Percentiles rank a stretch among this genome's conserved stretches.
Conservation (phyloP, 2,329 filamentous ascomycete genomes). For the Penicillium sp. region DNA sequence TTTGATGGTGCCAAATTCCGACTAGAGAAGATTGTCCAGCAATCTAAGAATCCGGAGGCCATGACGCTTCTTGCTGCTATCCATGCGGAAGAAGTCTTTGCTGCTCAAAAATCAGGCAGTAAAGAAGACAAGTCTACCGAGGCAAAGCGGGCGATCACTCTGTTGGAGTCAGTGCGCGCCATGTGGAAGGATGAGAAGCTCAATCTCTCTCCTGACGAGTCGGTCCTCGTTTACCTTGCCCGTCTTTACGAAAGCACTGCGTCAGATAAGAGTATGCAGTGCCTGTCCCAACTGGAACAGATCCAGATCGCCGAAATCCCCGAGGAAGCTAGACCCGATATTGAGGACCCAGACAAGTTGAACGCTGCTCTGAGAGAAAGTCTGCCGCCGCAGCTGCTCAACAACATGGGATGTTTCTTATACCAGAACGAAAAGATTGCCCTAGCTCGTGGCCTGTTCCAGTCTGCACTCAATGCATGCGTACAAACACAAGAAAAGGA, state of each 20-base stretch:
- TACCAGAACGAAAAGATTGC: conserved; percentile 81
- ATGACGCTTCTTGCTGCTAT: conserved; percentile 89
- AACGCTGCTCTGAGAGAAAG: conserved; percentile 65
- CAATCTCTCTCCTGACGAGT: conserved; percentile 72
- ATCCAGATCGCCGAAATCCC: conserved; percentile 77
- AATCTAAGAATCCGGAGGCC: conserved; percentile 76
- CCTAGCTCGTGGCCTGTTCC: conserved; percentile 79
- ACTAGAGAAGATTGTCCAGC: conserved; percentile 89
- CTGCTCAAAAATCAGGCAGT: conserved; percentile 67
- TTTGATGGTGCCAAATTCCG: conserved; percentile 88
- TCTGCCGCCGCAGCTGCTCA: conserved; percentile 83
- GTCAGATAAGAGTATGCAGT: conserved; percentile 88
- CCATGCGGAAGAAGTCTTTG: conserved; percentile 91
- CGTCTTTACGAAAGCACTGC: conserved; percentile 81
- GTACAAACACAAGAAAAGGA: conserved; percentile 74
- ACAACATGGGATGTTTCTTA: conserved; percentile 96
- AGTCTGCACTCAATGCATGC: conserved; percentile 84
- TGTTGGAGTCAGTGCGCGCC: conserved; percentile 77
- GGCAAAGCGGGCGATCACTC: conserved; percentile 76
- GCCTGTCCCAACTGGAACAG: conserved; percentile 86
- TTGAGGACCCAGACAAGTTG: conserved; percentile 57
- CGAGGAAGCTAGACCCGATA: conserved; percentile 61
- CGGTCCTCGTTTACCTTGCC: conserved; percentile 86
- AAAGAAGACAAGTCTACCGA: conserved; percentile 89
- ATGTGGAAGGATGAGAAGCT: conserved; percentile 94